These are phyloP conservation scores for Helotiales sp. DNA, from an alignment of 2,329 filamentous ascomycete species.

Conservation along the genomic window DNA sequence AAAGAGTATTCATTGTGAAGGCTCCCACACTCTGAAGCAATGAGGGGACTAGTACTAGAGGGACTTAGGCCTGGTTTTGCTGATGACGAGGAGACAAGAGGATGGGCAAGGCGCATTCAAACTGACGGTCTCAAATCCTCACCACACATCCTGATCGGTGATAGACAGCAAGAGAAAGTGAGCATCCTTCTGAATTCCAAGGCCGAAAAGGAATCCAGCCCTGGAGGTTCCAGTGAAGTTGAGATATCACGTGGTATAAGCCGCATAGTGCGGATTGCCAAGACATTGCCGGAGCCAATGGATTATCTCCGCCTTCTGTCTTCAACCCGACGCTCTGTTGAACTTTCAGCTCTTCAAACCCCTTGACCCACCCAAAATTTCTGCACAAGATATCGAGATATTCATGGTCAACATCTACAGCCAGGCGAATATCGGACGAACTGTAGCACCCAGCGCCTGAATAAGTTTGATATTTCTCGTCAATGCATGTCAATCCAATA, in stretches of 20 bases:
- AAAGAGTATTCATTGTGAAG: neutral
- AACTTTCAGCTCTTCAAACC: neutral
- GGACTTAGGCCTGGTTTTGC: neutral
- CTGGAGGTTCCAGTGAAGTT: too few relatives aligned
- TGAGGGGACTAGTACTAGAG: too few relatives aligned
- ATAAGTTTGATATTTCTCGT: neutral
- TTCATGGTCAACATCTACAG: neutral
- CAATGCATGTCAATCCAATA: neutral
- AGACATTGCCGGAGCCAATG: neutral
- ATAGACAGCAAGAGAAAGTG: neutral
- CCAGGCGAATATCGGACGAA: neutral
- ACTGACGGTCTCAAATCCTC: neutral
- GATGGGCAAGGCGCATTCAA: neutral
- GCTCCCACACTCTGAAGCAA: neutral
- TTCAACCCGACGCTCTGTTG: neutral
- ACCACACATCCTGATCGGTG: neutral
- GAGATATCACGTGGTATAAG: neutral
- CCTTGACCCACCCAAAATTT: too few relatives aligned
- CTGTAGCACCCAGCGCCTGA: neutral
- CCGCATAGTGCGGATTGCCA: neutral
- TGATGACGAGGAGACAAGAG: neutral
- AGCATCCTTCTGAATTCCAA: neutral
- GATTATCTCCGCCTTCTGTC: neutral
- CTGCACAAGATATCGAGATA: neutral
- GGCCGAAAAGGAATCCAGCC: too few relatives aligned